Percentiles rank a stretch among this genome's conserved stretches.
Evolutionary conservation across 306 rosid species (phyloP).

Genomic region (Corylus avellana): DNA sequence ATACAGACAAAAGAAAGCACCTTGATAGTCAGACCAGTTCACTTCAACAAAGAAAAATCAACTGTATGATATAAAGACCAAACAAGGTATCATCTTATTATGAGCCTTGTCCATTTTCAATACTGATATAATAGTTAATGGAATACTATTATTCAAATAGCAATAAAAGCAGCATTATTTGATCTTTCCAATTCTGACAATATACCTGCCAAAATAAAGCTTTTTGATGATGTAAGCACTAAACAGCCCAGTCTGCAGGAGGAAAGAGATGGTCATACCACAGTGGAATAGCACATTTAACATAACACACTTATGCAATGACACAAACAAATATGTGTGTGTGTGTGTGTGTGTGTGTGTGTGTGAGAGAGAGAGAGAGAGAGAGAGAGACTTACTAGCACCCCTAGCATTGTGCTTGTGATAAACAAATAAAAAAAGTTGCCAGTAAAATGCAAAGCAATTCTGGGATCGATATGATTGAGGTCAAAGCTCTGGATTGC

Average conservation of each 20-base stretch:
- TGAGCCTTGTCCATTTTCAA: neutral
- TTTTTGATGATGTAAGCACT: slow-evolving; percentile 87
- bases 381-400: slow-evolving; percentile 50
- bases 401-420: slow-evolving; percentile 86
- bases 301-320: slow-evolving; percentile 6
- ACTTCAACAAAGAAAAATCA: slow-evolving; percentile 19
- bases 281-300: slow-evolving; percentile 5
- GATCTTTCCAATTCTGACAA: slow-evolving; percentile 11
- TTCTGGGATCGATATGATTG: slow-evolving; percentile 48
- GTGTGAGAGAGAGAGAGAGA: slow-evolving; percentile 19
- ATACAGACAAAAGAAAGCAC: slow-evolving; percentile 1
- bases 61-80: neutral
- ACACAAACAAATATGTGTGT: neutral
- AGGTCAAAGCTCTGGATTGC: slow-evolving; percentile 94
- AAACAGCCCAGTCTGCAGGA: slow-evolving; percentile 78
- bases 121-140: neutral
- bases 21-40: neutral
- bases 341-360: neutral
- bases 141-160: slow-evolving; percentile 11
- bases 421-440: slow-evolving; percentile 76
- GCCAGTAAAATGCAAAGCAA: slow-evolving; percentile 66
- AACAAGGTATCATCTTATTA: neutral
- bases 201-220: slow-evolving; percentile 89
- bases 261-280: slow-evolving; percentile 35
- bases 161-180: slow-evolving; percentile 6